Conservation (phyloP, 1,284 basidiomycete genomes). For the Waitea zeae region DNA sequence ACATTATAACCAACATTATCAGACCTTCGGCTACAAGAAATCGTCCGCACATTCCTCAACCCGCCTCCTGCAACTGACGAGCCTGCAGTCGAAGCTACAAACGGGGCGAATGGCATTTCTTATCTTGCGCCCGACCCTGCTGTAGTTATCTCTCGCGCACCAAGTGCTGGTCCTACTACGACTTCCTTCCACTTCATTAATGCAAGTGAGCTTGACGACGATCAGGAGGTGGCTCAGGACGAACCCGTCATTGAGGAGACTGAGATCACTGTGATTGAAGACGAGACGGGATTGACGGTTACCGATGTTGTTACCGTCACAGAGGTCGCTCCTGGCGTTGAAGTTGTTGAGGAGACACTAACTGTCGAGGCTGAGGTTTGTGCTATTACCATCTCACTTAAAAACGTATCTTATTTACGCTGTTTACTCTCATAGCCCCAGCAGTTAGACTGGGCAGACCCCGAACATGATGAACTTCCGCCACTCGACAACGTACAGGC, state of each 20-base stretch:
- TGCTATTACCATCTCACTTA: not conserved
- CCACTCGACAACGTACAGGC: constrained; percentile 21
- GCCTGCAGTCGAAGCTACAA: constrained; percentile 2
- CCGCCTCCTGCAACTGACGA: constrained; percentile 18
- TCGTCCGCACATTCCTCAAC: constrained; percentile 31
- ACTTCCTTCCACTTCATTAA: constrained; percentile 63
- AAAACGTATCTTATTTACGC: not conserved
- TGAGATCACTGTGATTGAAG: not conserved
- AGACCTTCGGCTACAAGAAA: constrained; percentile 44
- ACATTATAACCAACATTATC: not conserved
- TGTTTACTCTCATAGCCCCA: constrained; percentile 13
- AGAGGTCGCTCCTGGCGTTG: not conserved
- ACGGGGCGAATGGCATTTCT: constrained; percentile 2
- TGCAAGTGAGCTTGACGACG: constrained; percentile 59
- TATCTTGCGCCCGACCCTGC: constrained; percentile 7
- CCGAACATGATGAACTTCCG: constrained; percentile 22
- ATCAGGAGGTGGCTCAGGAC: too few species aligned
- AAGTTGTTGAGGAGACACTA: not conserved
- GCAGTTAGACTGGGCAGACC: constrained; percentile 29
- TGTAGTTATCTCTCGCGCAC: constrained; percentile 17
- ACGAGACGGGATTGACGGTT: too few species aligned
- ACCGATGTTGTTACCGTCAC: too few species aligned
- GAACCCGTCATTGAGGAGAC: constrained; percentile 11
- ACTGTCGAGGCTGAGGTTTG: constrained; percentile 1
- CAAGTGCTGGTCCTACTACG: constrained; percentile 26